Evolutionary conservation across 1,284 basidiomycete species (phyloP), one percentile per base, ranked within the genome.

Genomic region (Peniophora sp.): DNA sequence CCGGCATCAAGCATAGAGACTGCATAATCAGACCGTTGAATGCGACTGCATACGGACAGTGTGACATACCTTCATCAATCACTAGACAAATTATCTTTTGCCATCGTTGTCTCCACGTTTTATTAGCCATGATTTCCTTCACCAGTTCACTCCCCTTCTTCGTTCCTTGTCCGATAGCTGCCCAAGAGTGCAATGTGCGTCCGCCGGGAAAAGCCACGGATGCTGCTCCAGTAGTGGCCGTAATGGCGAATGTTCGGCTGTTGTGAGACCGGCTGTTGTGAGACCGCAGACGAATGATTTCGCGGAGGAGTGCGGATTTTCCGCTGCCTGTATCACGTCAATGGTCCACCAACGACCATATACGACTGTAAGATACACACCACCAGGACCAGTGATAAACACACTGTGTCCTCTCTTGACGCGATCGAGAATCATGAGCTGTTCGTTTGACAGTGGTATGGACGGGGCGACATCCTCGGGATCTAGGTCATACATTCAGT

Each of bases 141-240:
- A 79, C 77, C 1, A 67, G 58, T 52, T 92, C 92, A 11, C 81
- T 72, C 0, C 6, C 27, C 27, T 5, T 32, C 27, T 32, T 32
- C 12, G 27, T 12, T 5, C 90, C 96, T 0, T 98, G 70, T 0
- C 93, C 94, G 51, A 96, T 87, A 0, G 94, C 87, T 2, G 89
- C 85, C 70, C 95, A 99, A 2, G 92, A 95, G 65, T 98, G 95
- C 17, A 98, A 74, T 0, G 95, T 98, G 24, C 85, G 80, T 20
- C 96, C 95, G 5, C 93, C 93, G 52, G 97, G 92, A 12, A 32
- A 32, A 61, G 97, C 97, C 61, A 93, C 89, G 0, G 91, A 92
- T 1, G 96, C 95, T 55, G 97, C 95, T 34, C 94, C 94, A 65
- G 82, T 84, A 9, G 81, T 82, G 1, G 84, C 83, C 0, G 83